Percentiles rank a stretch among this genome's conserved stretches.
phyloP scores from a whole-genome alignment of 306 rosid genomes.

The Corylus heterophylla region DNA sequence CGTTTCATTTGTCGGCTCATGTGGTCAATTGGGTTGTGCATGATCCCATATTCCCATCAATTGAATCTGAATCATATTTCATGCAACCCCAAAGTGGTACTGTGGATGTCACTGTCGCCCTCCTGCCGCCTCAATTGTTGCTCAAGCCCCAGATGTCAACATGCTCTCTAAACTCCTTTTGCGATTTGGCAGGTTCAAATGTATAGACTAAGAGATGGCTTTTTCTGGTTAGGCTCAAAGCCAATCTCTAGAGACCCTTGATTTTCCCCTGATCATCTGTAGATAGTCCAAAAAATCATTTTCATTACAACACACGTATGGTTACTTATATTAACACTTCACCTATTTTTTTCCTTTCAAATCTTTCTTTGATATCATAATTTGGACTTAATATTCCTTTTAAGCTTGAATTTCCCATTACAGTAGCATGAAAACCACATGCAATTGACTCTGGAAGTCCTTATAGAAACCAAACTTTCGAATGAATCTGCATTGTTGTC shows the following conservation, averaged over 20 bases:
- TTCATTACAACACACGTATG: constrained; percentile 5
- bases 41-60: constrained; percentile 30
- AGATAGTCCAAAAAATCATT: constrained; percentile 25
- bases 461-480: constrained; percentile 26
- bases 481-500: constrained; percentile 28
- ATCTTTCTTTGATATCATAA: neutral
- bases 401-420: neutral
- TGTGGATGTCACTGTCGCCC: constrained; percentile 34
- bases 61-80: neutral
- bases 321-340: neutral
- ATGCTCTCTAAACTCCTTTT: neutral
- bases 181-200: neutral
- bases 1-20: neutral
- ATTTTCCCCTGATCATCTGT: constrained; percentile 13
- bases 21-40: constrained; percentile 22
- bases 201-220: neutral
- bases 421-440: neutral
- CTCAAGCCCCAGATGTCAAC: neutral
- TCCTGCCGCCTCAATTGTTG: constrained; percentile 12
- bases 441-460: constrained; percentile 28
- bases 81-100: neutral
- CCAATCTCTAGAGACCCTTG: constrained; percentile 18
- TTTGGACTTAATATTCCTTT: neutral
- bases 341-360: neutral
- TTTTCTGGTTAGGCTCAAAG: constrained; percentile 42